Evolutionary conservation across 805 yeast genomes (phyloP).

Genomic region (Debaryomyces castellii): DNA sequence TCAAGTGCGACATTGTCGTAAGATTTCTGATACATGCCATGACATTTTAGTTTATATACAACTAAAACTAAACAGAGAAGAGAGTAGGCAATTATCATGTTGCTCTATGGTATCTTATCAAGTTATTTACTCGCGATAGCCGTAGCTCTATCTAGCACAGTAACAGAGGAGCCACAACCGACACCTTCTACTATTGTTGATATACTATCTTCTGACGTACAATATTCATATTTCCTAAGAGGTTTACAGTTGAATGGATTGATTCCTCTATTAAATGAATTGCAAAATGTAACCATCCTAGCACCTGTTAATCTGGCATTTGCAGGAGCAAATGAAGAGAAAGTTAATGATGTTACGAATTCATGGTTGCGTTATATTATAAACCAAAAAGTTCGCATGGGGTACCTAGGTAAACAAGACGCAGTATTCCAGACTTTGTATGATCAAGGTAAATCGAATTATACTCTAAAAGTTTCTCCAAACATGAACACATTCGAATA

Average conservation of each 20-base stretch:
- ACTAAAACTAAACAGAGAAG: no score
- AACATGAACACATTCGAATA: constrained; percentile 26
- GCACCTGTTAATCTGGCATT: constrained; percentile 86
- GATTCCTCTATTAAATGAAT: constrained; percentile 58
- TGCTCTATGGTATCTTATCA: background rate
- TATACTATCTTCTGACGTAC: constrained; percentile 62
- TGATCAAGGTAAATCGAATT: constrained; percentile 12
- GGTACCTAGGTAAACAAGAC: constrained; percentile 21
- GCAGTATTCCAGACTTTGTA: constrained; percentile 32
- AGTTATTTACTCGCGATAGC: background rate
- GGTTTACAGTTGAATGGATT: constrained; percentile 61
- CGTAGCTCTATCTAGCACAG: background rate
- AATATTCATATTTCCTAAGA: constrained; percentile 64
- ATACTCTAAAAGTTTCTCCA: constrained; percentile 24
- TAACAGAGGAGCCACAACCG: constrained; percentile 8
- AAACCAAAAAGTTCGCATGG: constrained; percentile 32
- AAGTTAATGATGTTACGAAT: constrained; percentile 5
- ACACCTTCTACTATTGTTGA: constrained; percentile 58
- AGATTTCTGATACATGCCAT: background rate
- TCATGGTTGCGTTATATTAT: constrained; percentile 30
- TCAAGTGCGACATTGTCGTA: background rate
- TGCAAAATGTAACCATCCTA: constrained; percentile 65
- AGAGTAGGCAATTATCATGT: background rate
- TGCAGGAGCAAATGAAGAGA: constrained; percentile 11
- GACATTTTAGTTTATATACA: background rate